Evolutionary conservation across 768 basidiomycete species (phyloP), one percentile per base, ranked within the genome.

Genomic region (Amyloporia xantha): DNA sequence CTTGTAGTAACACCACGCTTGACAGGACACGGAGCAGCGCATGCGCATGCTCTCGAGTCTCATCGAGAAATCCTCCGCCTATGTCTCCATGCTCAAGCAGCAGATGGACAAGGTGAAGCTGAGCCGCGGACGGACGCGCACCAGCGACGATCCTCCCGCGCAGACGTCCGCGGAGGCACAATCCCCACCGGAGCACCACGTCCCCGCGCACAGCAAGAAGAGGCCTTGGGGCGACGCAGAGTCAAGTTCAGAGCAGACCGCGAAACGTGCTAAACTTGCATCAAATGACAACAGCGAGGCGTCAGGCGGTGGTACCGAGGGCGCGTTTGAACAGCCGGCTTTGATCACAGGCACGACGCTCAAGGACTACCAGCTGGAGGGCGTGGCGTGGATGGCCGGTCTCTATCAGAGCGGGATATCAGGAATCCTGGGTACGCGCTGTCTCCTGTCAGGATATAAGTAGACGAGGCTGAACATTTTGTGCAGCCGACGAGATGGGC

Each of bases 341-440:
- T 67, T 92, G 15, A 71, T 99, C 35, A 91, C 91, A 0, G 95
- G 95, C 4, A 91, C 82, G 0, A 86, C 70, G 49, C 66, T 98
- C 52, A 91, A 92, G 60, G 77, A 84, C 27, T 97, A 96, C 62
- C 95, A 99, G 62, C 76, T 97, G 1, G 89, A 93, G 44, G 95
- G 95, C 0, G 77, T 96, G 13, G 88, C 94, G 53, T 97, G 95
- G 95, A 88, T 96, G 88, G 84, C 87, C 1, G 82, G 82, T 10
- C 67, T 96, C 13, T 84, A 91, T 62, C 78, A 87, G 65, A 92
- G 91, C 57, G 88, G 88, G 0, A 84, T 90, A 19, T 83, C 82
- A 0, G 88, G 88, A 0, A 90, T 90, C 50, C 57, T 90, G 35
- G 86, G 84, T 86, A 51, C 28, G 76, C 48, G 12, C 1, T n/a